phyloP scores from a whole-genome alignment of 176 grass and related monocot species.

The Carex cristatella region DNA sequence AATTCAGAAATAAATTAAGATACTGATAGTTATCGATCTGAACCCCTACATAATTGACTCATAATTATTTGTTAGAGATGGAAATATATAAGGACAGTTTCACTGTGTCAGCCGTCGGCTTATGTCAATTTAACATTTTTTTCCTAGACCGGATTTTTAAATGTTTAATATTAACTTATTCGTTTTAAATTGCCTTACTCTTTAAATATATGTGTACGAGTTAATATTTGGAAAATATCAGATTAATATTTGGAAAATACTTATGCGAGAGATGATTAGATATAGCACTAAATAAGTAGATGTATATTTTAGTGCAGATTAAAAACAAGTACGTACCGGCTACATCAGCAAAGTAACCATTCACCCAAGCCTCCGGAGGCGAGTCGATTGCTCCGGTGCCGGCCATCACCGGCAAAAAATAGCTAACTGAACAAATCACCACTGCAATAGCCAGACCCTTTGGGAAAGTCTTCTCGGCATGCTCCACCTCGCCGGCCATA shows the following conservation, averaged over 20 bases:
- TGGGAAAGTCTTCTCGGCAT: constrained; percentile 28
- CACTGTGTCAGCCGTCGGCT: background rate
- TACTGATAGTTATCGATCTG: background rate
- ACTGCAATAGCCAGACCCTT: constrained; percentile 29
- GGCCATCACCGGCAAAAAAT: constrained; percentile 62
- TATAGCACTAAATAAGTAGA: background rate
- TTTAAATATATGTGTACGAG: too few relatives aligned
- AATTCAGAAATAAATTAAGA: background rate
- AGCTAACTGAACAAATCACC: constrained; percentile 43
- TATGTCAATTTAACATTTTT: background rate
- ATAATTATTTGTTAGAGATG: background rate
- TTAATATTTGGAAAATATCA: too few relatives aligned
- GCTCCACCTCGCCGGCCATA: constrained; percentile 39
- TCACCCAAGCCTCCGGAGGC: constrained; percentile 40
- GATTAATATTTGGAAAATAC: too few relatives aligned
- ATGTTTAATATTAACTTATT: too few relatives aligned
- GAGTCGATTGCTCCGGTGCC: constrained; percentile 46
- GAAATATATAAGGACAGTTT: background rate
- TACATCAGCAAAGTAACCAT: constrained; percentile 67
- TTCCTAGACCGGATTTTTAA: too few relatives aligned
- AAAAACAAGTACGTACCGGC: background rate
- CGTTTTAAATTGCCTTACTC: too few relatives aligned
- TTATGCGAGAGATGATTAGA: too few relatives aligned
- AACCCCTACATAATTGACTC: background rate
- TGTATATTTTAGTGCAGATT: background rate